phyloP scores from a whole-genome alignment of 73 alveolate species.

The Halteria grandinella region DNA sequence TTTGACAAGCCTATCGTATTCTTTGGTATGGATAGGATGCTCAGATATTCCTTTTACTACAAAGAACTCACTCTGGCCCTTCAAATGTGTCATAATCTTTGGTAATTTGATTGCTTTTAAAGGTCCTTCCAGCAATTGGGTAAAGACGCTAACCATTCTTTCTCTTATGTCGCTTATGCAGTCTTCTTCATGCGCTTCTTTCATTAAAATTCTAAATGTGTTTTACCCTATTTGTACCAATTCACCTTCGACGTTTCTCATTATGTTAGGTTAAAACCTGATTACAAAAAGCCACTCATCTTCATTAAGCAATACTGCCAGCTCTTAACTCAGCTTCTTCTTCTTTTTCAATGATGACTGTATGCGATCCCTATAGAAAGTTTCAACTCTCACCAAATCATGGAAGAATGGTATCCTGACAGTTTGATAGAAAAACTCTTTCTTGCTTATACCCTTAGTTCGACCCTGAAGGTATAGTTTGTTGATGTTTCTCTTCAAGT shows the following conservation, averaged over 20 bases:
- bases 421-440: conserved; percentile 37
- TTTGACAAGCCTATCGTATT: conserved; percentile 26
- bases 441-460: conserved; percentile 30
- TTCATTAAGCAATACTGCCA: conserved; percentile 6
- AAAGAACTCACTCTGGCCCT: conserved; percentile 26
- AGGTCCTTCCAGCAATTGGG: not conserved
- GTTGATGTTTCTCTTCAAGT: conserved; percentile 43
- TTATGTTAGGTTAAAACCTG: conserved; percentile 18
- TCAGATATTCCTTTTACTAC: not conserved
- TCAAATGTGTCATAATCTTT: not conserved
- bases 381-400: conserved; percentile 62
- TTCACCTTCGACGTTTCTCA: conserved; percentile 35
- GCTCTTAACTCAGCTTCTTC: conserved; percentile 18
- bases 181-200: conserved; percentile 36
- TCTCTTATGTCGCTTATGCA: conserved; percentile 16
- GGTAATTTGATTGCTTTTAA: not conserved
- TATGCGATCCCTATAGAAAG: conserved; percentile 34
- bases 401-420: conserved; percentile 36
- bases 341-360: conserved; percentile 16
- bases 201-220: conserved; percentile 26
- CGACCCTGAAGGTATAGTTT: conserved; percentile 24
- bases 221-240: not conserved
- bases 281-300: conserved; percentile 11
- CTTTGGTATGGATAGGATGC: conserved; percentile 4
- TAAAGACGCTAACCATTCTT: not conserved